Conservation (phyloP, 2,329 filamentous ascomycete species). For the Botrytis sinoallii region DNA sequence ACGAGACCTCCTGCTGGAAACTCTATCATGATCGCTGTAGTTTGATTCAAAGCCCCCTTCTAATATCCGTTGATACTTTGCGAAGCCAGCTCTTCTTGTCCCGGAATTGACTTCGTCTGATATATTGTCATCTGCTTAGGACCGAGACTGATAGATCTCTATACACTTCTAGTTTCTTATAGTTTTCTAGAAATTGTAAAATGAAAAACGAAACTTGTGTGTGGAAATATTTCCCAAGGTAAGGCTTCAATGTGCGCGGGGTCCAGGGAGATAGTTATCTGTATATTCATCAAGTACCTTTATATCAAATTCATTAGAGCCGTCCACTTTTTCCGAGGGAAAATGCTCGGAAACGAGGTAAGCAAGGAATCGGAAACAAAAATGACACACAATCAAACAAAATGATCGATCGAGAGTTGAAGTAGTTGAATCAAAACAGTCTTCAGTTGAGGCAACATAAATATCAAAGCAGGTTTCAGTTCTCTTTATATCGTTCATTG, state of each 20-base stretch:
- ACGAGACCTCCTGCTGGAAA: too few relatives aligned
- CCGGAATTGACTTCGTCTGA: not conserved
- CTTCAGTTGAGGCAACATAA: too few relatives aligned
- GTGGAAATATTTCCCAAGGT: not conserved
- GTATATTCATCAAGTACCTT: conserved; percentile 17
- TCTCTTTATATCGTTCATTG: too few relatives aligned
- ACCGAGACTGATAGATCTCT: not conserved
- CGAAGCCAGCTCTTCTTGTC: not conserved
- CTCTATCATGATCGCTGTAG: not conserved
- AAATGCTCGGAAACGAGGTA: not conserved
- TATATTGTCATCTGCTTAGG: not conserved
- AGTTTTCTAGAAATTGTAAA: not conserved
- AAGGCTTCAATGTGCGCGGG: conserved; percentile 20
- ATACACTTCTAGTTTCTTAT: not conserved
- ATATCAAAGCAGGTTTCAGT: too few relatives aligned
- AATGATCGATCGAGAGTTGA: too few relatives aligned
- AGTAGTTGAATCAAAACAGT: too few relatives aligned
- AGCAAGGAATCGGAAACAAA: not conserved
- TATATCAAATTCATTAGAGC: not conserved
- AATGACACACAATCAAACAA: too few relatives aligned
- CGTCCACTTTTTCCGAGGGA: not conserved
- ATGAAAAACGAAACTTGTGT: too few relatives aligned
- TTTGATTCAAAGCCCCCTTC: too few relatives aligned
- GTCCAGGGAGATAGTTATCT: conserved; percentile 25
- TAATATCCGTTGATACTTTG: not conserved